These are phyloP conservation scores for Arthrobotrys entomopaga DNA, from an alignment of 2,329 filamentous ascomycete species.

Conservation along the genomic window DNA sequence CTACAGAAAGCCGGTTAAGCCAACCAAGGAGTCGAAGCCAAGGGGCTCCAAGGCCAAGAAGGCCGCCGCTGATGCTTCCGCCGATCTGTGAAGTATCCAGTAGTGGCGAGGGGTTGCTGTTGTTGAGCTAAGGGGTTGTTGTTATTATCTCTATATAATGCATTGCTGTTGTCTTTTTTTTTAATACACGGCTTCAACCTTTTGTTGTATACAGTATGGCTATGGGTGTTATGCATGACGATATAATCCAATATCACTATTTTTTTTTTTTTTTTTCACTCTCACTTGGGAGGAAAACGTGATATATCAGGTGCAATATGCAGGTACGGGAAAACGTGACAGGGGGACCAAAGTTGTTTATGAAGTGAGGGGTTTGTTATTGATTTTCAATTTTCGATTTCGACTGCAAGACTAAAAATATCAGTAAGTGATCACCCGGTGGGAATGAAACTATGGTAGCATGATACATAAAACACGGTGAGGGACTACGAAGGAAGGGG, in stretches of 20 bases:
- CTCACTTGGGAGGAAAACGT: background rate
- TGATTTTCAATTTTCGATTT: background rate
- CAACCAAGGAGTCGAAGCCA: conserved; percentile 47
- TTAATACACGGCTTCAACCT: conserved; percentile 41
- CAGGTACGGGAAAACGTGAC: conserved; percentile 21
- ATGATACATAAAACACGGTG: too few relatives aligned
- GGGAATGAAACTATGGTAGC: background rate
- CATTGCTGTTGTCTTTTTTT: conserved; percentile 37
- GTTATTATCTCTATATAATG: conserved; percentile 22
- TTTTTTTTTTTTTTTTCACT: conserved; percentile 10
- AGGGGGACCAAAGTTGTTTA: conserved; percentile 5
- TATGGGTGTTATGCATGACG: conserved; percentile 39
- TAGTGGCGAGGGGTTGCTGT: conserved; percentile 12
- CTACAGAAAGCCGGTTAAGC: conserved; percentile 50
- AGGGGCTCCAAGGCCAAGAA: conserved; percentile 50
- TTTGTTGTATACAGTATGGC: conserved; percentile 41
- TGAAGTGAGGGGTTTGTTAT: conserved; percentile 23
- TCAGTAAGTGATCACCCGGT: background rate
- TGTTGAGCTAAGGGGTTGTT: conserved; percentile 22
- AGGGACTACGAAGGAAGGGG: conserved; percentile 1
- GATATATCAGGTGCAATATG: conserved; percentile 9
- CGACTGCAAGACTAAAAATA: too few relatives aligned
- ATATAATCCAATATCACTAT: conserved; percentile 35
- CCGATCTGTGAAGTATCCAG: conserved; percentile 38
- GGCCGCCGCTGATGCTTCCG: conserved; percentile 33